A percentile compares a stretch with the other conserved stretches of the same genome.
phyloP scores from a whole-genome alignment of 495 filamentous ascomycete species.

The Patellaria atrata region DNA sequence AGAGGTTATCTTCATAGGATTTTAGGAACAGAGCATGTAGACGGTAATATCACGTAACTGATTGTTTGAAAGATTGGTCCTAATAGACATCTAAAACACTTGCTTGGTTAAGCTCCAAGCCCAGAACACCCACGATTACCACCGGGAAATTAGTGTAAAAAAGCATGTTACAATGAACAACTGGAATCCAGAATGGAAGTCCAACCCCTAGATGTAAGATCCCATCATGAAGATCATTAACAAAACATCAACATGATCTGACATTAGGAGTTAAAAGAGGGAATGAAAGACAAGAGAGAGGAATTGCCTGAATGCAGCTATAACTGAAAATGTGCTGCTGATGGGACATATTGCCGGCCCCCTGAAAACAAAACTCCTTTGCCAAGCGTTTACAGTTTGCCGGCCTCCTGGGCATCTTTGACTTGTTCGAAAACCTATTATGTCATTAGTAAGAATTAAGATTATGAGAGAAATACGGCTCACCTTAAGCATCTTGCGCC shows the following conservation, averaged over 20 bases:
- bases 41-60: too few relatives aligned
- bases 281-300: not conserved
- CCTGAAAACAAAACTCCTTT: constrained; percentile 1
- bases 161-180: too few relatives aligned
- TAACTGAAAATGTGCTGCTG: constrained; percentile 7
- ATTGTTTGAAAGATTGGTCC: too few relatives aligned
- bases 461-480: constrained; percentile 15
- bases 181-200: too few relatives aligned
- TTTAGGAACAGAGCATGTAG: too few relatives aligned
- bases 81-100: too few relatives aligned
- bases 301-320: not conserved
- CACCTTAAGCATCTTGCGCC: constrained; percentile 97
- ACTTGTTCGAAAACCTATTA: constrained; percentile 45
- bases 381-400: constrained; percentile 21
- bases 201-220: too few relatives aligned
- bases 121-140: too few relatives aligned
- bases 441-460: constrained; percentile 6
- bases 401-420: constrained; percentile 41
- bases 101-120: too few relatives aligned
- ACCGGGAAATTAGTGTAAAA: too few relatives aligned
- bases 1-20: too few relatives aligned
- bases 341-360: not conserved
- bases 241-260: not conserved
- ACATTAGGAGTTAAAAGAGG: not conserved
- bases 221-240: constrained; percentile 2